phyloP scores from a whole-genome alignment of 2,329 filamentous ascomycete species.

The Talaromyces sp. region DNA sequence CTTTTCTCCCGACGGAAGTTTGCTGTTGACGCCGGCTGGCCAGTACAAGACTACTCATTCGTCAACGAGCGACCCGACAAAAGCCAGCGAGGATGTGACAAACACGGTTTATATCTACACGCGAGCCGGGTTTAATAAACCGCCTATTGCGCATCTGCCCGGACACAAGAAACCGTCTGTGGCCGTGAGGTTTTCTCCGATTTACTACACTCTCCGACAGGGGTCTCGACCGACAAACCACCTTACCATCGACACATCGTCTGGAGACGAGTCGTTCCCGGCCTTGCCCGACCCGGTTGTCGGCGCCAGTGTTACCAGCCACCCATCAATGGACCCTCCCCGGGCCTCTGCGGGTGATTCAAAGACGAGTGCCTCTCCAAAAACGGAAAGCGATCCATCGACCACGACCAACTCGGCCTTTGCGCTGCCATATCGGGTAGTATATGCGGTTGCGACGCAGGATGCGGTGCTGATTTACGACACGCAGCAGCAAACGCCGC shows the following conservation, averaged over 20 bases:
- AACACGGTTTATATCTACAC: constrained; percentile 99
- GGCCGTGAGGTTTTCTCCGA: constrained; percentile 86
- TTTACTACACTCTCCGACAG: constrained; percentile 77
- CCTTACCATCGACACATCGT: constrained; percentile 92
- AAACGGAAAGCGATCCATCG: constrained; percentile 32
- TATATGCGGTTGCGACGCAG: constrained; percentile 95
- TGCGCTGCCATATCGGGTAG: constrained; percentile 80
- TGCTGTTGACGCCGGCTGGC: constrained; percentile 88
- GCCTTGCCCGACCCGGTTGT: constrained; percentile 76
- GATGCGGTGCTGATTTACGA: constrained; percentile 94
- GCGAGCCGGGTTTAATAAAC: constrained; percentile 90
- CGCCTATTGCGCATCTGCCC: constrained; percentile 87
- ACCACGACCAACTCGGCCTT: constrained; percentile 61
- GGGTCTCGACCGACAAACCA: constrained; percentile 66
- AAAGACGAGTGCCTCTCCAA: constrained; percentile 48
- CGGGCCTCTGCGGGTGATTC: constrained; percentile 41
- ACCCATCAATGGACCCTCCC: constrained; percentile 73
- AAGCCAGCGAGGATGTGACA: constrained; percentile 75
- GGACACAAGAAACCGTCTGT: constrained; percentile 98
- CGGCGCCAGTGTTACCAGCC: constrained; percentile 35
- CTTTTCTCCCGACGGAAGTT: constrained; percentile 90
- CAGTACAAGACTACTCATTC: constrained; percentile 81
- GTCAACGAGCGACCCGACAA: constrained; percentile 60
- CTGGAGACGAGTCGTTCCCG: constrained; percentile 74
- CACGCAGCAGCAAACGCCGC: constrained; percentile 88